These are phyloP conservation scores for Leccinum fibrillosum DNA, from an alignment of 768 basidiomycete species.

Conservation along the genomic window DNA sequence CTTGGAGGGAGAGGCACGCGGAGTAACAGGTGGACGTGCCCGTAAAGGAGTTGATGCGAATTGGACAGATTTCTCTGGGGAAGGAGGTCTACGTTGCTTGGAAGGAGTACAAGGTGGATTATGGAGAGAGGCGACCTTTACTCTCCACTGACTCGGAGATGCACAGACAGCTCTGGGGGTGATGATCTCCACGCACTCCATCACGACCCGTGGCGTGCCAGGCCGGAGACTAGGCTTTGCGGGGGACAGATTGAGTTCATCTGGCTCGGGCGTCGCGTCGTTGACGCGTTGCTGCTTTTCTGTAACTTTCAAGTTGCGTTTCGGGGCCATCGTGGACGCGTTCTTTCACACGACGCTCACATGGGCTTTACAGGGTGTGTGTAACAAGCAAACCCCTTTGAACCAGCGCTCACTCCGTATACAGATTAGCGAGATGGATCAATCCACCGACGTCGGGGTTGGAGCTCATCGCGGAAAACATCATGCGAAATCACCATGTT, in stretches of 20 bases:
- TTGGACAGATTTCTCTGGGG: slow-evolving; percentile 1
- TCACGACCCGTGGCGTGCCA: slow-evolving; percentile 19
- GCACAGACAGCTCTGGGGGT: slow-evolving; percentile 20
- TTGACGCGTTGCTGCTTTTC: slow-evolving; percentile 13
- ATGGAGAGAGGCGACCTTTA: background rate
- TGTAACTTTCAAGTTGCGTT: slow-evolving; percentile 39
- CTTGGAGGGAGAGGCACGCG: slow-evolving; percentile 18
- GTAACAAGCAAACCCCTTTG: background rate
- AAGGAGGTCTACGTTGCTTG: background rate
- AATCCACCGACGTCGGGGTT: slow-evolving; percentile 77
- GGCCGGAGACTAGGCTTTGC: slow-evolving; percentile 23
- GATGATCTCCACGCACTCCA: slow-evolving; percentile 32
- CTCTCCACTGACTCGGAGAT: slow-evolving; percentile 12
- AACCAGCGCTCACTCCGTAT: slow-evolving; percentile 7
- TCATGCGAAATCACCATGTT: slow-evolving; percentile 67
- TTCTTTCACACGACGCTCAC: slow-evolving; percentile 7
- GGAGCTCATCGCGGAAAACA: slow-evolving; percentile 65
- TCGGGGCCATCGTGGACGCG: slow-evolving; percentile 33
- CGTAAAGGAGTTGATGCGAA: slow-evolving; percentile 17
- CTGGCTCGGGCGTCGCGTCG: slow-evolving; percentile 14
- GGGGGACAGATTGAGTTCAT: slow-evolving; percentile 31
- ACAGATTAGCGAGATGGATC: slow-evolving; percentile 74
- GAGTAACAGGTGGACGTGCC: slow-evolving; percentile 13
- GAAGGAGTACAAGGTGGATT: slow-evolving; percentile 23
- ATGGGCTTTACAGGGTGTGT: slow-evolving; percentile 65